Evolutionary conservation across 345 rosid species (phyloP), one percentile per base, ranked within the genome.

Genomic region (Euphorbia peplus): DNA sequence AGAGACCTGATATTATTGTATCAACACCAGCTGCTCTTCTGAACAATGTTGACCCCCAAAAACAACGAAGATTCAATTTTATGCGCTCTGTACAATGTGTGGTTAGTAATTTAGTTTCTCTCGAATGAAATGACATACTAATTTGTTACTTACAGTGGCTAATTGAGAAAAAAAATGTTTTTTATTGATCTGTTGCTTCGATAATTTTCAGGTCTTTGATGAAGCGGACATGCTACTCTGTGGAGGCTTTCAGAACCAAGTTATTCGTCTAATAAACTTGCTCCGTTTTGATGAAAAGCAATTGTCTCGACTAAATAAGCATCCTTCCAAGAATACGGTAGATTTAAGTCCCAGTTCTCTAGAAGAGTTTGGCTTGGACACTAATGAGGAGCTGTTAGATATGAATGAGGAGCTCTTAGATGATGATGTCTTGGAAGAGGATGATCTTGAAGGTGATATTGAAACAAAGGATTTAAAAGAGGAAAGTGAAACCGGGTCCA

Each of bases 181-280:
- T n/a, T n/a, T 50, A 58, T 53, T 8, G 28, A 25, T 69, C 26
- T 60, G 60, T 22, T 59, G 11, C 59, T 41, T 8, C 62, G 61
- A 63, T 72, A 25, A 62, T 68, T 77, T 78, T 69, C 80, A 93
- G 96, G 99, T 93, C 28, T 87, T 91, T 70, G 99, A 93, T 86
- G 99, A 93, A 82, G 99, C 97, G 28, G 99, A 91, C 75, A 88
- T 95, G 99, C 97, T 95, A 77, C 88, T 95, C 24, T 83, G 89
- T 22, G 96, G 97, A 63, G 80, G 96, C 76, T 95, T 95, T 73
- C 89, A 88, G 81, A 90, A 91, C 81, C 95, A 91, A 75, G 88
- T 91, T 66, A 80, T 88, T 55, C 92, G 96, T 74, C 85, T 93
- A 44, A 78, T 88, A 51, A 80, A 89, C 77, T 84, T 93, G 92